phyloP scores from a whole-genome alignment of 2,329 filamentous ascomycete species.

The Pezizomycotina sp. region DNA sequence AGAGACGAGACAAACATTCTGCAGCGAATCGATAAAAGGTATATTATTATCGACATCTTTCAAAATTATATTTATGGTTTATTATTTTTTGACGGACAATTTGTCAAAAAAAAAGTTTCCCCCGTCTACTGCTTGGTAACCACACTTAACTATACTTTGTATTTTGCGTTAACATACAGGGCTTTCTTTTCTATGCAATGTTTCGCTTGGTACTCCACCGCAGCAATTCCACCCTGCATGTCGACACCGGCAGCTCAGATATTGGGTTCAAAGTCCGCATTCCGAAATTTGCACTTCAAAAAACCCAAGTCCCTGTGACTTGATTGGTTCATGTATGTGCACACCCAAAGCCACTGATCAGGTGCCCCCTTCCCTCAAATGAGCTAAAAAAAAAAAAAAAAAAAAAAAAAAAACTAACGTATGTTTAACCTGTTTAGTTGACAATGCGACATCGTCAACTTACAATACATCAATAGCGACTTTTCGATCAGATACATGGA shows the following conservation, averaged over 20 bases:
- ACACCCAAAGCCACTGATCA: background rate
- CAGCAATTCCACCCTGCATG: constrained; percentile 39
- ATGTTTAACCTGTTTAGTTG: background rate
- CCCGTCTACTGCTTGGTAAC: constrained; percentile 7
- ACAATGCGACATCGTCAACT: constrained; percentile 20
- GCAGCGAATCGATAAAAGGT: constrained; percentile 24
- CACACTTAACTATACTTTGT: background rate
- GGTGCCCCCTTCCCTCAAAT: too few species aligned
- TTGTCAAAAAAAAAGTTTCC: constrained; percentile 1
- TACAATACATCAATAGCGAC: constrained; percentile 21
- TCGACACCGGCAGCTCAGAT: constrained; percentile 49
- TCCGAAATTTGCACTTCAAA: constrained; percentile 20
- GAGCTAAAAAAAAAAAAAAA: too few species aligned
- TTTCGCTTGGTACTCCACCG: constrained; percentile 42
- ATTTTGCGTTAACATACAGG: constrained; percentile 11
- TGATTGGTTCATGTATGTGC: constrained; percentile 21
- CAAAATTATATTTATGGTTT: background rate
- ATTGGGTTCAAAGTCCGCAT: constrained; percentile 36
- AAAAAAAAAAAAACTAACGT: background rate
- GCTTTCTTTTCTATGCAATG: constrained; percentile 38
- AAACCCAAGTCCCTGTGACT: constrained; percentile 12
- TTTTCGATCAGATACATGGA: constrained; percentile 31
- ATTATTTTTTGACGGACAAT: background rate
- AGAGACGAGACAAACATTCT: constrained; percentile 14
- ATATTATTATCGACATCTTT: background rate